phyloP scores from a whole-genome alignment of 75 land plant species.

The Sequoia sempervirens region DNA sequence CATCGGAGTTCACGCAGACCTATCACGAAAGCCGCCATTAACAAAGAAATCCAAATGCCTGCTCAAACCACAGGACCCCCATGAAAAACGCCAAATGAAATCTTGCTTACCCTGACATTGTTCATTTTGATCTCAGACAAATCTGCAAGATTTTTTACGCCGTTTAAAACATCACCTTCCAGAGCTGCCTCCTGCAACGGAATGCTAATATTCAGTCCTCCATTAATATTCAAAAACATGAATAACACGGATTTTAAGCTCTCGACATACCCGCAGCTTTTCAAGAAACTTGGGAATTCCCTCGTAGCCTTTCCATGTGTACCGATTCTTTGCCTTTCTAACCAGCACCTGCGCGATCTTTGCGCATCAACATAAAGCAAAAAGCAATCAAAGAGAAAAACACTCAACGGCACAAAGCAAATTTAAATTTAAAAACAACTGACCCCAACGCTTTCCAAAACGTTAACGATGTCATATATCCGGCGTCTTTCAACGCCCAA shows the following conservation, averaged over 20 bases:
- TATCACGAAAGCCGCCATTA: not conserved
- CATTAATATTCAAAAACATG: not conserved
- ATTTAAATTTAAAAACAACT: conserved; percentile 1
- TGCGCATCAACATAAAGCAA: too few species aligned
- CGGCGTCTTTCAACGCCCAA: conserved; percentile 89
- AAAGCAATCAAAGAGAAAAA: not conserved
- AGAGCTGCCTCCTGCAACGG: conserved; percentile 48
- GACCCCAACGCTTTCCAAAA: conserved; percentile 85
- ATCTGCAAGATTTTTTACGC: conserved; percentile 1
- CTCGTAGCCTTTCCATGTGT: conserved; percentile 78
- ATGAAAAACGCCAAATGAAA: not conserved
- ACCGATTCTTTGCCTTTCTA: conserved; percentile 84
- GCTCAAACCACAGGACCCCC: not conserved
- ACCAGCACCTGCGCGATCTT: conserved; percentile 55
- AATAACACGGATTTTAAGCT: not conserved
- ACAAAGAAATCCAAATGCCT: not conserved
- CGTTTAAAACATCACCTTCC: conserved; percentile 12
- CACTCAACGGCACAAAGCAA: not conserved
- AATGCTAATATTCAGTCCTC: not conserved
- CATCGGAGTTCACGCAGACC: conserved; percentile 16
- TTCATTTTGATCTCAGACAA: conserved; percentile 7
- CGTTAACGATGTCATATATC: conserved; percentile 90
- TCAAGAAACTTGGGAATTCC: conserved; percentile 74
- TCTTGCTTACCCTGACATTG: not conserved
- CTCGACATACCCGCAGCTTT: conserved; percentile 50